These are phyloP conservation scores for Canavalia gladiata DNA, from an alignment of 306 rosid genomes.

Conservation along the genomic window DNA sequence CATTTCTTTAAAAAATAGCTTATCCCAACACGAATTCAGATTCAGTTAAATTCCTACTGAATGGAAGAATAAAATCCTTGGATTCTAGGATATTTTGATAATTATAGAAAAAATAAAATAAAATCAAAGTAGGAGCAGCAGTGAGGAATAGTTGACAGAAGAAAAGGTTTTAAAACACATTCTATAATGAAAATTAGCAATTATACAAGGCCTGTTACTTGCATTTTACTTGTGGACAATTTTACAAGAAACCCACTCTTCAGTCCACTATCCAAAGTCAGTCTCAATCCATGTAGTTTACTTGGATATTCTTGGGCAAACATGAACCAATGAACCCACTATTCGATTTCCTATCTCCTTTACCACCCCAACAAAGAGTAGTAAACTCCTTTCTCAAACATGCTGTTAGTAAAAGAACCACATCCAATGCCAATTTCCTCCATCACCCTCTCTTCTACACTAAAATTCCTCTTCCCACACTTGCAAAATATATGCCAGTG, in stretches of 20 bases:
- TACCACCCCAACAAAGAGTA: conserved; percentile 87
- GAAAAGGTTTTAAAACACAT: conserved; percentile 47
- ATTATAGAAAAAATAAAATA: neutral
- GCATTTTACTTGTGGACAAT: conserved; percentile 54
- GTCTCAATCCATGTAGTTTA: conserved; percentile 70
- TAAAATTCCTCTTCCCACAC: conserved; percentile 67
- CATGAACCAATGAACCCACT: conserved; percentile 81
- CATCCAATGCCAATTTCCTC: conserved; percentile 69
- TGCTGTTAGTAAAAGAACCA: conserved; percentile 75
- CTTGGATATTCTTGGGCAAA: conserved; percentile 78
- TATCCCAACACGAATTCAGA: neutral
- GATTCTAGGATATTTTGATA: neutral
- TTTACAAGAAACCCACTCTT: conserved; percentile 47
- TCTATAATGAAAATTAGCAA: conserved; percentile 67
- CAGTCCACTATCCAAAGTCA: conserved; percentile 45
- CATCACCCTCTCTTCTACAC: conserved; percentile 77
- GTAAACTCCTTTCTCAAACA: conserved; percentile 85
- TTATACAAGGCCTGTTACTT: conserved; percentile 64
- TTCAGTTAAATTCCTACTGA: neutral
- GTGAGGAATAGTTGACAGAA: neutral
- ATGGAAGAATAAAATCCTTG: neutral
- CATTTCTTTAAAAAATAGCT: too few relatives aligned
- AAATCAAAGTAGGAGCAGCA: neutral
- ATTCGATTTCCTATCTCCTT: conserved; percentile 69
- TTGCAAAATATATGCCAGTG: neutral